A percentile compares a stretch with the other conserved stretches of the same genome.
phyloP scores from a whole-genome alignment of 2,329 filamentous ascomycete genomes.

The Sporothrix humicola region DNA sequence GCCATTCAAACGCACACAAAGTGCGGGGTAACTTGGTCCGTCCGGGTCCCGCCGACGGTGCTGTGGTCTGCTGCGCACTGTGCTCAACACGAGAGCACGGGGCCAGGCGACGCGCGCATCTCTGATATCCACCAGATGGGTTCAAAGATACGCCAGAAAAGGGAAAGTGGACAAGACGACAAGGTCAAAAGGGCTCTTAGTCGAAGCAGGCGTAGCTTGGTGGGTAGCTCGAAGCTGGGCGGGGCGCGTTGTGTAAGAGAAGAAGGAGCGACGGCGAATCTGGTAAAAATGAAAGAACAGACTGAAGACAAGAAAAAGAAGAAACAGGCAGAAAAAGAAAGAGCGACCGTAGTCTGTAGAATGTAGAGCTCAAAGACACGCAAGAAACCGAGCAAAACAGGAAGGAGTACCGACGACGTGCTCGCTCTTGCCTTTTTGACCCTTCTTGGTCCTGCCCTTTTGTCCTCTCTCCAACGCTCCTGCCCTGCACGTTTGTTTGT shows the following conservation, averaged over 20 bases:
- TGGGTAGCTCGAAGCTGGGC: slow-evolving; percentile 11
- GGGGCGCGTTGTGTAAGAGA: slow-evolving; percentile 27
- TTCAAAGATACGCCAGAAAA: background rate
- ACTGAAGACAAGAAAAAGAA: background rate
- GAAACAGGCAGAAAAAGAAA: background rate
- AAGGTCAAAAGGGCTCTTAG: too few species aligned
- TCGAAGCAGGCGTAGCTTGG: background rate
- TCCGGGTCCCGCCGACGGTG: slow-evolving; percentile 21
- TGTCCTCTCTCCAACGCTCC: slow-evolving; percentile 3
- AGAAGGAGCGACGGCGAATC: background rate
- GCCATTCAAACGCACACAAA: slow-evolving; percentile 5
- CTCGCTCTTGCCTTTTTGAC: too few species aligned
- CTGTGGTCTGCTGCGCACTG: slow-evolving; percentile 15
- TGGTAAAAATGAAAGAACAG: background rate
- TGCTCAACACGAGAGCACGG: slow-evolving; percentile 31
- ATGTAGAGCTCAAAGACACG: too few species aligned
- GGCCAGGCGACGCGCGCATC: slow-evolving; percentile 31
- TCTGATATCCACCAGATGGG: background rate
- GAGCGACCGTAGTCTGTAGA: too few species aligned
- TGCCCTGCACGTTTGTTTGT: background rate
- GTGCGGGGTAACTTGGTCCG: slow-evolving; percentile 24
- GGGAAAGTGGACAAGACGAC: background rate
- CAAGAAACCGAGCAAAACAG: background rate
- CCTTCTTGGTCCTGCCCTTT: background rate
- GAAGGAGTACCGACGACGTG: slow-evolving; percentile 10